Base-by-base conservation (phyloP, 1,139 yeast genomes). In the Yamadazyma oceani region DNA sequence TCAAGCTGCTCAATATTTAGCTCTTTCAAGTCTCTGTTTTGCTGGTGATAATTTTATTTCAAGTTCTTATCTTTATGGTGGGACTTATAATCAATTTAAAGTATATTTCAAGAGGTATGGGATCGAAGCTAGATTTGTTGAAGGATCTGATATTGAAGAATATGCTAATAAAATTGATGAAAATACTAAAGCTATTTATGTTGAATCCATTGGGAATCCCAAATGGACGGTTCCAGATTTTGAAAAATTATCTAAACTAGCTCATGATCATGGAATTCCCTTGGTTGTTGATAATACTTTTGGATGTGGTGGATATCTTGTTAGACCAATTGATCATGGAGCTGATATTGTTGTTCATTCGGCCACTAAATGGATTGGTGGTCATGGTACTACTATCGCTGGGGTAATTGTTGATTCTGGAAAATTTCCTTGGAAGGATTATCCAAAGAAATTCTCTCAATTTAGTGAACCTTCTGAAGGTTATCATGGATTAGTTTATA, bases 311-410 rank as follows among this genome's bases (percentile, higher is more conserved):
- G 97, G 97, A 36, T 89, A 67, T 72, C 77, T 86, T 54, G 76
- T 88, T 45, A 82, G 78, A 53, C 98, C 98, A 46, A 64, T 92
- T 50, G 85, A 84, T 45, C 85, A 78, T 54, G 97, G 97, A 49
- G 97, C 88, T 31, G 95, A 88, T 58, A 84, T 88, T 45, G 76
- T 78, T 26, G 79, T 75, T 31, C 96, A 90, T 65, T 89, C 97
- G 40, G 96, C 97, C 39, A 92, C 97, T 40, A 92, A 92, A 66
- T 92, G 97, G 96, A 89, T 92, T 51, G 96, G 96, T 49, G 98
- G 97, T 44, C 97, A 90, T 60, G 97, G 97, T 58, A 89, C 89
- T 43, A 86, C 97, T 37, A 82, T 92, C 62, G 97, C 87, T 37
- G 98, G 98, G 69, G 87, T 83, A 38, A 75, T 92, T 48, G 75